phyloP scores from a whole-genome alignment of 2,329 filamentous ascomycete species.

The Curvularia lunata region DNA sequence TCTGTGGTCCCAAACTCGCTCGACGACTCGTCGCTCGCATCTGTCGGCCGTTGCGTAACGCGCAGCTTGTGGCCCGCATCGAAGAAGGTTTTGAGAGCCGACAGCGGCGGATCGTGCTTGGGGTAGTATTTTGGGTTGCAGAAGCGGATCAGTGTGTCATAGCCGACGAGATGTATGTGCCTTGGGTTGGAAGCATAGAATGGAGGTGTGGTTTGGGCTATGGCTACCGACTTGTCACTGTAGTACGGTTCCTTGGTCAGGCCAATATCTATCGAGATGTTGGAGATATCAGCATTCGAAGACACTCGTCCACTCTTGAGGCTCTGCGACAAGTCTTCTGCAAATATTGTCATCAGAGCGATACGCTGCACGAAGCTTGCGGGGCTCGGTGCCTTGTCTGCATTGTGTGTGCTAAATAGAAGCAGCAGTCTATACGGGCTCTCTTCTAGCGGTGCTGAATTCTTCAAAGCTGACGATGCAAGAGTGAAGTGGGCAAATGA shows the following conservation, averaged over 20 bases:
- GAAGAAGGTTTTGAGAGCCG: slow-evolving; percentile 69
- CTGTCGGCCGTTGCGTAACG: slow-evolving; percentile 65
- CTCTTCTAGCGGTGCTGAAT: slow-evolving; percentile 40
- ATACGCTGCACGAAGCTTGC: slow-evolving; percentile 72
- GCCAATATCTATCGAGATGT: slow-evolving; percentile 65
- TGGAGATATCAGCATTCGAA: slow-evolving; percentile 10
- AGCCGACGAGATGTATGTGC: slow-evolving; percentile 75
- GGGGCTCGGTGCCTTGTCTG: slow-evolving; percentile 70
- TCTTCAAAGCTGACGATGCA: slow-evolving; percentile 59
- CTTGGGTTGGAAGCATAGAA: slow-evolving; percentile 47
- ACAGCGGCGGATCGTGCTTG: slow-evolving; percentile 54
- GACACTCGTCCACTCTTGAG: slow-evolving; percentile 17
- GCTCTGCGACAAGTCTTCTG: slow-evolving; percentile 56
- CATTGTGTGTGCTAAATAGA: slow-evolving; percentile 68
- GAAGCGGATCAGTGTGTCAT: slow-evolving; percentile 76
- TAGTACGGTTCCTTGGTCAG: slow-evolving; percentile 77
- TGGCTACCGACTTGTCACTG: slow-evolving; percentile 69
- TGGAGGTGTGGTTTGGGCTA: slow-evolving; percentile 53
- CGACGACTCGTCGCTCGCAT: slow-evolving; percentile 49
- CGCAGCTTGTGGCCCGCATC: slow-evolving; percentile 62
- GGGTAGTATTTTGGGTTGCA: slow-evolving; percentile 75
- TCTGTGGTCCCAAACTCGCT: slow-evolving; percentile 65
- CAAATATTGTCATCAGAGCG: slow-evolving; percentile 74
- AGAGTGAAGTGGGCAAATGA: slow-evolving; percentile 65
- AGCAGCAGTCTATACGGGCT: slow-evolving; percentile 60